A percentile compares a stretch with the other conserved stretches of the same genome.
These are phyloP conservation scores for Calocybe gangraenosa DNA, from an alignment of 768 basidiomycete genomes.

Conservation along the genomic window DNA sequence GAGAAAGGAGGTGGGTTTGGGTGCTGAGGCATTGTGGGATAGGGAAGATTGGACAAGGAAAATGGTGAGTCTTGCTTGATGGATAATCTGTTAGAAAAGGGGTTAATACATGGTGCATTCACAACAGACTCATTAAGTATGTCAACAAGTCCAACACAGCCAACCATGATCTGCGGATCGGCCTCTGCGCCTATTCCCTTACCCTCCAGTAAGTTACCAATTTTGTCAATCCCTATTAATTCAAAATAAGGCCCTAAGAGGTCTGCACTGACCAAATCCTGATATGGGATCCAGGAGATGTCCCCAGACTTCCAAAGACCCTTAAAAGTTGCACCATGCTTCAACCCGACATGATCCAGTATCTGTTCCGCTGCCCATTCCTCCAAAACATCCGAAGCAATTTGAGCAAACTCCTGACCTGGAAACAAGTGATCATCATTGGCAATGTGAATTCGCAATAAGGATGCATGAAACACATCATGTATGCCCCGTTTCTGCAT, in stretches of 20 bases:
- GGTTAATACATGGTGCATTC: too few relatives aligned
- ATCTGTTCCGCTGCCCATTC: constrained; percentile 26
- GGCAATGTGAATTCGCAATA: constrained; percentile 16
- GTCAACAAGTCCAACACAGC: background rate
- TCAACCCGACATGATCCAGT: constrained; percentile 17
- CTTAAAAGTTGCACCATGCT: constrained; percentile 19
- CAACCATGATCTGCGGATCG: background rate
- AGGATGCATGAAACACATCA: constrained; percentile 28
- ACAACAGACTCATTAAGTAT: too few relatives aligned
- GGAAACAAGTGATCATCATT: constrained; percentile 37
- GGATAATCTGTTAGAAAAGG: too few relatives aligned
- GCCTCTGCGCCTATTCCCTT: background rate
- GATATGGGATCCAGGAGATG: constrained; percentile 27
- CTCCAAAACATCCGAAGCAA: constrained; percentile 12
- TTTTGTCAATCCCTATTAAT: constrained; percentile 18
- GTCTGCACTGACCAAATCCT: constrained; percentile 17
- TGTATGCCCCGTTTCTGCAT: constrained; percentile 22
- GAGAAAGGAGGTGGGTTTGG: too few relatives aligned
- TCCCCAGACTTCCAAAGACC: constrained; percentile 27
- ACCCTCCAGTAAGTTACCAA: background rate
- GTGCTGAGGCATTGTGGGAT: too few relatives aligned
- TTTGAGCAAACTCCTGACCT: constrained; percentile 17
- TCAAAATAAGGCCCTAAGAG: constrained; percentile 27
- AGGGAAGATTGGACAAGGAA: too few relatives aligned
- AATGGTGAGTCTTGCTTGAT: too few relatives aligned